Percentiles rank a stretch among this genome's conserved stretches.
Evolutionary conservation across 2,329 filamentous ascomycete species (phyloP).

Genomic region (Trichophaea hybrida): DNA sequence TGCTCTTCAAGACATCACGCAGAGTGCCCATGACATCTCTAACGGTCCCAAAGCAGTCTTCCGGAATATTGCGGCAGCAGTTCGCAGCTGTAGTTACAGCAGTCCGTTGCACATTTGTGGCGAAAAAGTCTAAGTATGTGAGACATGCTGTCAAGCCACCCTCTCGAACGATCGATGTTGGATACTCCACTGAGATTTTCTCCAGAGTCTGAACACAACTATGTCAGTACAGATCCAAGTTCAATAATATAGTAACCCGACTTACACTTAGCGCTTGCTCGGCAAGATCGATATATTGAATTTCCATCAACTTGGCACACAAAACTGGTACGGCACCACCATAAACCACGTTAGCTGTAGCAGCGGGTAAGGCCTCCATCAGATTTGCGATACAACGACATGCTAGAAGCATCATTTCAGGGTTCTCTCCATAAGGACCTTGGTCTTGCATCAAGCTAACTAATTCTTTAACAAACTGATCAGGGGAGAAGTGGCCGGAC

Average conservation of each 20-base stretch:
- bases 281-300: constrained; percentile 91
- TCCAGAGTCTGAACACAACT: constrained; percentile 52
- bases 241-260: constrained; percentile 19
- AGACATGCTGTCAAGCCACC: constrained; percentile 91
- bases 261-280: constrained; percentile 79
- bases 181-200: constrained; percentile 95
- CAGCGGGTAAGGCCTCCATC: constrained; percentile 90
- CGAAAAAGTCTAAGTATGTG: constrained; percentile 92
- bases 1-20: constrained; percentile 77
- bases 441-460: constrained; percentile 74
- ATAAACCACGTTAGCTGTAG: constrained; percentile 90
- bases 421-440: constrained; percentile 74
- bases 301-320: constrained; percentile 88
- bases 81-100: constrained; percentile 96
- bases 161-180: constrained; percentile 85
- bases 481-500: constrained; percentile 84
- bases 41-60: constrained; percentile 83
- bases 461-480: constrained; percentile 88
- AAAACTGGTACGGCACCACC: constrained; percentile 90
- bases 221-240: constrained; percentile 14
- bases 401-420: constrained; percentile 91
- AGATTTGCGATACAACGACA: constrained; percentile 92
- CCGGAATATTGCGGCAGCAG: constrained; percentile 90
- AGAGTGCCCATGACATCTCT: constrained; percentile 94
- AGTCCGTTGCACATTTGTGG: constrained; percentile 89